Percentiles rank a stretch among this genome's conserved stretches.
phyloP scores from a whole-genome alignment of 2,329 filamentous ascomycete genomes.

The Periconia macrospinosa region DNA sequence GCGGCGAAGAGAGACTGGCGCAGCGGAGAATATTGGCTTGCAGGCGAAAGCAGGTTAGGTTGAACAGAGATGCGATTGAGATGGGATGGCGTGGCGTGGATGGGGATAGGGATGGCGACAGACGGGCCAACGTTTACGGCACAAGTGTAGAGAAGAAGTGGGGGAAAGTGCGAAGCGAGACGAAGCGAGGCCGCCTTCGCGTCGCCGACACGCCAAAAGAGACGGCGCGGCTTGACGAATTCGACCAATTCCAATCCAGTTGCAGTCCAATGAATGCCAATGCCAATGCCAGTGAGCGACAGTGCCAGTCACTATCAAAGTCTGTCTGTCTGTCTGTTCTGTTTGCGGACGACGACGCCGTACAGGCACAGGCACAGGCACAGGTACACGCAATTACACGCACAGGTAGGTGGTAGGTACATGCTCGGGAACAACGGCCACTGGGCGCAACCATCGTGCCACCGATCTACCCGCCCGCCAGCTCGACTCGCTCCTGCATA shows the following conservation, averaged over 20 bases:
- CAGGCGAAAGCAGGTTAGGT: too few species aligned
- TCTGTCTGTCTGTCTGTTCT: too few species aligned
- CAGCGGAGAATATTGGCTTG: slow-evolving; percentile 14
- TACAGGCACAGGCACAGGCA: too few species aligned
- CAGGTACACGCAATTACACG: not conserved
- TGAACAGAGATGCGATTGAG: slow-evolving; percentile 4
- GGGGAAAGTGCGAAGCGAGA: not conserved
- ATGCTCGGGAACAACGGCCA: slow-evolving; percentile 15
- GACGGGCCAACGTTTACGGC: not conserved
- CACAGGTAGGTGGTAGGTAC: not conserved
- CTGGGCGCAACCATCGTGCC: slow-evolving; percentile 24
- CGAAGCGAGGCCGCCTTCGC: not conserved
- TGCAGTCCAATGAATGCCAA: too few species aligned
- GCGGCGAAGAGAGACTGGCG: slow-evolving; percentile 13
- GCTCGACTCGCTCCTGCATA: slow-evolving; percentile 24
- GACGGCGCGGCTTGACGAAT: too few species aligned
- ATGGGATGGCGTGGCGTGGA: too few species aligned
- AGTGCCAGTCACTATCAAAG: too few species aligned
- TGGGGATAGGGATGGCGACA: slow-evolving; percentile 1
- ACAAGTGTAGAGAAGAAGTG: not conserved
- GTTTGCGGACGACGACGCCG: too few species aligned
- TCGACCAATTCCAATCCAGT: too few species aligned
- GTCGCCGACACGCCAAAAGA: not conserved
- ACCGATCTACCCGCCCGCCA: slow-evolving; percentile 32
- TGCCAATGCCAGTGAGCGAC: too few species aligned